These are phyloP conservation scores for Aegle marmelos DNA, from an alignment of 345 rosid species.

Conservation along the genomic window DNA sequence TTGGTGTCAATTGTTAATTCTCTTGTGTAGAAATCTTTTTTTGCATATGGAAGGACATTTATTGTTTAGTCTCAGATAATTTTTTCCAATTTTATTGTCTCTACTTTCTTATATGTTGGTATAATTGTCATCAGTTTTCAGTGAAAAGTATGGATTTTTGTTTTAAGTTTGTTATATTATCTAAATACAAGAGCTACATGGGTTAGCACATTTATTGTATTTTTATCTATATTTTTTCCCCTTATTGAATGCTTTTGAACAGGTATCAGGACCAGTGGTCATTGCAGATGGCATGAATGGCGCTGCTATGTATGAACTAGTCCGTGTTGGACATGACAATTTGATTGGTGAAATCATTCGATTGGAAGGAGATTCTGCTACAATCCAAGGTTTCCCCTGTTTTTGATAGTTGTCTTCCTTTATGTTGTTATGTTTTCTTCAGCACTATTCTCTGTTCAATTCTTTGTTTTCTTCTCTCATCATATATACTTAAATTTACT, in stretches of 20 bases:
- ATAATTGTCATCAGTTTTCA: neutral
- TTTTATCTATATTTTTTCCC: neutral
- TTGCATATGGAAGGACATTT: neutral
- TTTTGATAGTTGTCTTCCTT: neutral
- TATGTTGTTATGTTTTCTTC: neutral
- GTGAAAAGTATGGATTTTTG: neutral
- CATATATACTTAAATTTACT: neutral
- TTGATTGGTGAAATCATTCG: slow-evolving; percentile 97
- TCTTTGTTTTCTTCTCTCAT: neutral
- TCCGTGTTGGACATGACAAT: slow-evolving; percentile 97
- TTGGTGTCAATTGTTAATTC: neutral
- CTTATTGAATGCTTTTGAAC: slow-evolving; percentile 13
- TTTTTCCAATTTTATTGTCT: neutral
- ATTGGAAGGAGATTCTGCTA: slow-evolving; percentile 98
- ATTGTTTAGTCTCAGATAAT: neutral
- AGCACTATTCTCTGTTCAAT: neutral
- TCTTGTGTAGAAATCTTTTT: neutral
- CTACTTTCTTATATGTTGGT: neutral
- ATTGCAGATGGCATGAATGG: slow-evolving; percentile 99
- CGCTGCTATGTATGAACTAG: slow-evolving; percentile 99
- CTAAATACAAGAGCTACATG: neutral
- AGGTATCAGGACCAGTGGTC: slow-evolving; percentile 99
- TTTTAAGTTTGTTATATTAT: neutral
- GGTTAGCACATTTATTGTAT: neutral
- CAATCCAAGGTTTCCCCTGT: slow-evolving; percentile 74